These are phyloP conservation scores for Colletotrichum incanum DNA, from an alignment of 2,329 filamentous ascomycete species.

Conservation along the genomic window DNA sequence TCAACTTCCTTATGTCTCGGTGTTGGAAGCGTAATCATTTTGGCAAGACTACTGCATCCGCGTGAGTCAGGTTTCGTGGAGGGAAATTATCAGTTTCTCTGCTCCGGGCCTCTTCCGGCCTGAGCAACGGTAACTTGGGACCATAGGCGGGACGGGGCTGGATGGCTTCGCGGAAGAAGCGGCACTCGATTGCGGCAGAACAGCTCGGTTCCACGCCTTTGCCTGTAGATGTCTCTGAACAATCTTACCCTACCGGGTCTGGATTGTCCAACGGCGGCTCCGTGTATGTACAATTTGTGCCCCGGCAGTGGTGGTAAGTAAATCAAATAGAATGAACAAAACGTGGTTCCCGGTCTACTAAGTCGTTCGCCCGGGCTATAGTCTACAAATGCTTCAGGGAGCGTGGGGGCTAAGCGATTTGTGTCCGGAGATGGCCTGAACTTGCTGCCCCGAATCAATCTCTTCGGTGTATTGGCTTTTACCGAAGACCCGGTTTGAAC, in stretches of 20 bases:
- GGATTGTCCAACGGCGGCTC: neutral
- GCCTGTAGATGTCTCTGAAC: neutral
- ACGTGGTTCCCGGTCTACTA: neutral
- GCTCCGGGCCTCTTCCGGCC: slow-evolving; percentile 2
- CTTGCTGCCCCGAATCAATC: neutral
- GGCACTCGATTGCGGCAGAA: neutral
- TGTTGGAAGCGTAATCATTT: slow-evolving; percentile 16
- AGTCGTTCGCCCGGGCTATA: neutral
- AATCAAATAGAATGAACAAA: neutral
- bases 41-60: slow-evolving; percentile 1
- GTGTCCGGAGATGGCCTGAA: too few relatives aligned
- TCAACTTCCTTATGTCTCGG: slow-evolving; percentile 31
- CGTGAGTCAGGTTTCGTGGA: slow-evolving; percentile 5
- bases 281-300: too few relatives aligned
- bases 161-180: neutral
- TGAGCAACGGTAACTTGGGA: neutral
- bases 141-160: neutral
- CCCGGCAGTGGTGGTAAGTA: neutral
- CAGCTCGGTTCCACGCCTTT: neutral
- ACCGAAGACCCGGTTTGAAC: neutral
- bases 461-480: neutral
- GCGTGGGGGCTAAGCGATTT: too few relatives aligned
- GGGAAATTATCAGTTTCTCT: slow-evolving; percentile 6
- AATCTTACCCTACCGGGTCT: neutral
- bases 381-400: too few relatives aligned